Evolutionary conservation across 805 yeast genomes (phyloP).

Genomic region (Candida lessepsii): DNA sequence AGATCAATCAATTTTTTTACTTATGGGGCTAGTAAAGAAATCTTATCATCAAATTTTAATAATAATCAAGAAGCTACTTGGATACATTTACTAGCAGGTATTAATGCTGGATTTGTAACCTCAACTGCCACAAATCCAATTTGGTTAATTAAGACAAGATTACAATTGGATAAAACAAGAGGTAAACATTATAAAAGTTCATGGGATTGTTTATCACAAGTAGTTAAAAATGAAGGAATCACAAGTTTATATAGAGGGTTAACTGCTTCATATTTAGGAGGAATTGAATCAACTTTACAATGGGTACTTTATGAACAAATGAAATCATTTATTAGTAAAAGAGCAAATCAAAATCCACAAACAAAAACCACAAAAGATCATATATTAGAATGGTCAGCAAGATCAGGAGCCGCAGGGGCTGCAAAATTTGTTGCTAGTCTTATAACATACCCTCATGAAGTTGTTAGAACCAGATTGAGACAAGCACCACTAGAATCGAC

Average conservation of each 20-base stretch:
- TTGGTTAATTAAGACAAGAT: conserved; percentile 93
- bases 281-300: conserved; percentile 87
- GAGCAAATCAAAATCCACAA: conserved; percentile 38
- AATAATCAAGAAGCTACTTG: conserved; percentile 77
- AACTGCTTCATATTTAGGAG: conserved; percentile 91
- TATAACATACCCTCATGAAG: conserved; percentile 96
- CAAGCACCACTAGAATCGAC: conserved; percentile 80
- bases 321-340: conserved; percentile 63
- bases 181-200: conserved; percentile 75
- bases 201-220: conserved; percentile 74
- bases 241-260: conserved; percentile 84
- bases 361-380: conserved; percentile 53
- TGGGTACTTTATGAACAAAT: conserved; percentile 97
- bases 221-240: conserved; percentile 75
- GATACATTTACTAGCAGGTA: conserved; percentile 84
- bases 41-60: conserved; percentile 64
- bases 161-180: conserved; percentile 80
- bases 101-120: conserved; percentile 89
- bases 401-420: conserved; percentile 96
- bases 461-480: conserved; percentile 89
- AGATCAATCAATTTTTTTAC: conserved; percentile 95
- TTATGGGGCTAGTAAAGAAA: conserved; percentile 87
- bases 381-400: conserved; percentile 85
- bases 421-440: conserved; percentile 93
- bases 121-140: conserved; percentile 97